Conservation (phyloP, 2,329 filamentous ascomycete species). For the Arthrobotrys iridis region DNA sequence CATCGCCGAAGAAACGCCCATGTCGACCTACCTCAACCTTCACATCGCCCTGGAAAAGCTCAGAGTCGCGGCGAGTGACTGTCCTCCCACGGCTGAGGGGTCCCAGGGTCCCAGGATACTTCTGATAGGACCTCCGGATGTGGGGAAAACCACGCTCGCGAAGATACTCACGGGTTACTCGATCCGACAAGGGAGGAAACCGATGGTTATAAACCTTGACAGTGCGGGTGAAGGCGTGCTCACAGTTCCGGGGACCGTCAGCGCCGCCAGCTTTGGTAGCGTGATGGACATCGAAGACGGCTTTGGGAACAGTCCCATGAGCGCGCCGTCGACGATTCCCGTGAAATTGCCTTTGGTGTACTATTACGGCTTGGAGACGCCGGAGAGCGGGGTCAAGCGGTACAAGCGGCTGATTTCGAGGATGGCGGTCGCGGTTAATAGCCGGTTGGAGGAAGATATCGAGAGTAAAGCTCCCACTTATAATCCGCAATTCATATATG, state of each 20-base stretch:
- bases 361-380: constrained; percentile 78
- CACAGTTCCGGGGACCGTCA: constrained; percentile 81
- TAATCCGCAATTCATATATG: neutral
- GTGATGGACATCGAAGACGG: constrained; percentile 88
- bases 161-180: constrained; percentile 83
- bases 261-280: constrained; percentile 84
- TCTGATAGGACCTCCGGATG: constrained; percentile 78
- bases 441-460: constrained; percentile 78
- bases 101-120: constrained; percentile 80
- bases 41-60: constrained; percentile 85
- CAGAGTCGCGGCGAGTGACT: constrained; percentile 68
- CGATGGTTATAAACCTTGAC: constrained; percentile 85
- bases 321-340: constrained; percentile 84
- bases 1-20: constrained; percentile 79
- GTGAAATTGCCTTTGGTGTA: constrained; percentile 93
- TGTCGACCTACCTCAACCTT: constrained; percentile 81
- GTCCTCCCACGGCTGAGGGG: constrained; percentile 37
- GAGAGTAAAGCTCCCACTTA: constrained; percentile 59
- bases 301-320: constrained; percentile 90
- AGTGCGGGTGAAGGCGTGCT: constrained; percentile 78
- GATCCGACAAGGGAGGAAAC: constrained; percentile 76
- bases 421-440: constrained; percentile 80
- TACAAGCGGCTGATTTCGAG: constrained; percentile 79
- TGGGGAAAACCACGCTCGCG: constrained; percentile 83
- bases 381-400: constrained; percentile 76